Conservation (phyloP, 2,329 filamentous ascomycete genomes). For the Aspergillus niger region DNA sequence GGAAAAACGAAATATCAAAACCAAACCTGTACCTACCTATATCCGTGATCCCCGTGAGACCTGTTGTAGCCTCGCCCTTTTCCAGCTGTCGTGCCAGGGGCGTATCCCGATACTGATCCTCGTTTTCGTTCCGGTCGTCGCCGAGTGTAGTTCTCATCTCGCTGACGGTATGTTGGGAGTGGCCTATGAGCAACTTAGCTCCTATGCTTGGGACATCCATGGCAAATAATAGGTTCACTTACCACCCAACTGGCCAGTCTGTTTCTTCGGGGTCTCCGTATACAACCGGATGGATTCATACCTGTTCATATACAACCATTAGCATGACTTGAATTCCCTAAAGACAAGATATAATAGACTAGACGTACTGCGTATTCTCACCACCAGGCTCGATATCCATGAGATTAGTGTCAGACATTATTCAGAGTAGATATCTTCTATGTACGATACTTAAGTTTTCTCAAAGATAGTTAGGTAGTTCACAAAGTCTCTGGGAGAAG, state of each 20-base stretch:
- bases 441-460: neutral
- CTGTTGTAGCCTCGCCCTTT: conserved; percentile 56
- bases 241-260: conserved; percentile 61
- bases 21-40: conserved; percentile 40
- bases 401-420: conserved; percentile 54
- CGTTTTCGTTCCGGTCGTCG: conserved; percentile 46
- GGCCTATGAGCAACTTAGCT: conserved; percentile 18
- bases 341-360: neutral
- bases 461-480: neutral
- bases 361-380: conserved; percentile 58
- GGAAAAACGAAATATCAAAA: conserved; percentile 22
- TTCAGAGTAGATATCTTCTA: neutral
- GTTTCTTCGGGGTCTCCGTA: conserved; percentile 53
- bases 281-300: conserved; percentile 61
- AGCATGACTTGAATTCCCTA: neutral
- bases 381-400: conserved; percentile 63
- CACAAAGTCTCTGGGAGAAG: neutral
- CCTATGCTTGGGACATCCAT: neutral
- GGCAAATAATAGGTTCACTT: conserved; percentile 14
- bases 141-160: conserved; percentile 26
- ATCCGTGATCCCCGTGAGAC: conserved; percentile 39
- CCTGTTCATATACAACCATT: conserved; percentile 35
- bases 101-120: conserved; percentile 47
- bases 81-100: conserved; percentile 56
- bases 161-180: conserved; percentile 36